phyloP scores from a whole-genome alignment of 2,329 filamentous ascomycete genomes.

The Colletotrichum melonis region DNA sequence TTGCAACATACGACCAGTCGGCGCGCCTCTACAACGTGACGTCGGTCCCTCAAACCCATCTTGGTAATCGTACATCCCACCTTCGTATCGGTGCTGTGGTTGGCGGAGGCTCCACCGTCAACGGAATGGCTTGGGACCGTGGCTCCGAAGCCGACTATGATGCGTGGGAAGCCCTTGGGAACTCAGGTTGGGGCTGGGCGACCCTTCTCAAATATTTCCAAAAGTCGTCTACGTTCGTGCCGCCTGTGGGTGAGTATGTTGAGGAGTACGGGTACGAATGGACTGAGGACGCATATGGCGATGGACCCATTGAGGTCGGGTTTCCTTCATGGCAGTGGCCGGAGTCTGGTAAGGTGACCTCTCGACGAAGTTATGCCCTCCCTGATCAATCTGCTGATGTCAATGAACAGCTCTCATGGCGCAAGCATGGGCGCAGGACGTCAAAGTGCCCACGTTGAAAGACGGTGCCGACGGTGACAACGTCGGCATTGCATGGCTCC shows the following conservation, averaged over 20 bases:
- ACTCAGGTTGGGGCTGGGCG: constrained; percentile 51
- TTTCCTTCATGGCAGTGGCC: constrained; percentile 42
- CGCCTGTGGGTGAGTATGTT: constrained; percentile 31
- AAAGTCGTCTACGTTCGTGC: constrained; percentile 40
- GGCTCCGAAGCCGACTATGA: constrained; percentile 44
- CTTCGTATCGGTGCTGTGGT: constrained; percentile 42
- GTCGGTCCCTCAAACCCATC: constrained; percentile 41
- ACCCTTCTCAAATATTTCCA: constrained; percentile 45
- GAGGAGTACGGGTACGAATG: constrained; percentile 24
- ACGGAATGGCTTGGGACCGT: constrained; percentile 45
- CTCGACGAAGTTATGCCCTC: not conserved
- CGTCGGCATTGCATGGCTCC: constrained; percentile 40
- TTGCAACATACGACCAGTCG: constrained; percentile 34
- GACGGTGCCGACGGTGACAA: constrained; percentile 40
- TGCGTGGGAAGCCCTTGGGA: constrained; percentile 50
- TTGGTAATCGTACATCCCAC: constrained; percentile 37
- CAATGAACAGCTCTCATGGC: constrained; percentile 25
- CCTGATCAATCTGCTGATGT: not conserved
- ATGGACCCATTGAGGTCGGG: constrained; percentile 39
- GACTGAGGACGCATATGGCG: constrained; percentile 10
- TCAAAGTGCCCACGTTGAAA: constrained; percentile 25
- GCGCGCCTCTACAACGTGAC: constrained; percentile 32
- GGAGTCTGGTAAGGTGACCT: constrained; percentile 28
- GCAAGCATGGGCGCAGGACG: constrained; percentile 35
- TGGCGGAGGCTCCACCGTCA: constrained; percentile 45